Conservation (phyloP, 768 basidiomycete genomes). For the Coprinopsis strossmayeri region DNA sequence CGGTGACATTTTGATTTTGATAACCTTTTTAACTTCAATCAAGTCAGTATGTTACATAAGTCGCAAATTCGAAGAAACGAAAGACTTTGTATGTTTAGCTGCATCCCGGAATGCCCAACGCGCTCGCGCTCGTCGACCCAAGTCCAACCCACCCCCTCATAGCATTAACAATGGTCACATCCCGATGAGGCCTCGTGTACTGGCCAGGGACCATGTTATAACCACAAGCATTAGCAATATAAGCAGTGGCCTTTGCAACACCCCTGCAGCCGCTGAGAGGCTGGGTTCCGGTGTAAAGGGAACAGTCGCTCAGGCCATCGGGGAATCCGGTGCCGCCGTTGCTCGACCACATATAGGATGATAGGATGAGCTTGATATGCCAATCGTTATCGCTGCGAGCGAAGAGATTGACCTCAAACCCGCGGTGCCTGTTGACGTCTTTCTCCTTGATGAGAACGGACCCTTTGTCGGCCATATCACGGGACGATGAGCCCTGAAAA, state of each 20-base stretch:
- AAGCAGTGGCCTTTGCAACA: conserved; percentile 1
- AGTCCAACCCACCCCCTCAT: conserved; percentile 9
- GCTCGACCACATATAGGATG: conserved; percentile 4
- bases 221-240: conserved; percentile 1
- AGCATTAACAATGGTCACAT: conserved; percentile 8
- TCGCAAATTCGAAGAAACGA: too few species aligned
- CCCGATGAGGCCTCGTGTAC: conserved; percentile 9
- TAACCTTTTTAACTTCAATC: too few species aligned
- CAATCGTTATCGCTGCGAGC: conserved; percentile 9
- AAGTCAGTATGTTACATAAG: too few species aligned
- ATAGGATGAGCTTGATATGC: conserved; percentile 9
- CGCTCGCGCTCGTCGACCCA: not conserved
- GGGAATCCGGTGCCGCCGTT: conserved; percentile 8
- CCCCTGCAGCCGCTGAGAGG: conserved; percentile 2
- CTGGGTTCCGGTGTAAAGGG: conserved; percentile 6
- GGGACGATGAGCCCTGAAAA: conserved; percentile 5
- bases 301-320: conserved; percentile 7
- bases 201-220: conserved; percentile 8
- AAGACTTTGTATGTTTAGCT: too few species aligned
- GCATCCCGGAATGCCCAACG: conserved; percentile 6
- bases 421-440: conserved; percentile 3
- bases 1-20: too few species aligned
- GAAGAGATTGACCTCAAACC: conserved; percentile 6
- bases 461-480: conserved; percentile 8
- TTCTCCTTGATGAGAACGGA: conserved; percentile 11